phyloP scores from a whole-genome alignment of 371 early-diverging fungal genomes.

The Syncephalastrum sp. region DNA sequence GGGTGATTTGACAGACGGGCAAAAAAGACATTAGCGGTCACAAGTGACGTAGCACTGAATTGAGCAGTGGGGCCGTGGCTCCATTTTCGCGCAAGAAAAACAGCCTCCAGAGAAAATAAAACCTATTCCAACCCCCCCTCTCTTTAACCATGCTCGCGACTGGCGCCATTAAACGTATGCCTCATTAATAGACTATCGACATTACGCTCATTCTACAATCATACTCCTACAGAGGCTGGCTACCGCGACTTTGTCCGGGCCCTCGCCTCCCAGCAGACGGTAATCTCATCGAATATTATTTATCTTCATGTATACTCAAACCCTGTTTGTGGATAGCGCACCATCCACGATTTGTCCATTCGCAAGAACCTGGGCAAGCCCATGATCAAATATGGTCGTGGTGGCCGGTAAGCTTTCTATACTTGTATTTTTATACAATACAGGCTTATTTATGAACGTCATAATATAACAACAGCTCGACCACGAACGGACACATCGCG shows the following conservation, averaged over 20 bases:
- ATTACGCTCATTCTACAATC: neutral
- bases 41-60: too few relatives aligned
- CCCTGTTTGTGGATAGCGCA: slow-evolving; percentile 43
- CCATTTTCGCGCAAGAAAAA: too few relatives aligned
- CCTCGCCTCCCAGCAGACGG: slow-evolving; percentile 24
- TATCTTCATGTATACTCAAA: neutral
- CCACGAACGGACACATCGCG: slow-evolving; percentile 82
- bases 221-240: slow-evolving; percentile 27
- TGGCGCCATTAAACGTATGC: slow-evolving; percentile 4
- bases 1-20: too few relatives aligned
- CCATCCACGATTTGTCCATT: slow-evolving; percentile 65
- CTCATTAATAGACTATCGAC: neutral
- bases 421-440: neutral
- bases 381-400: slow-evolving; percentile 64
- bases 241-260: slow-evolving; percentile 22
- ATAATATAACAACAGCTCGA: slow-evolving; percentile 38
- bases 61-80: too few relatives aligned
- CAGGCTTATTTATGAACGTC: neutral
- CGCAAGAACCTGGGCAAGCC: slow-evolving; percentile 70
- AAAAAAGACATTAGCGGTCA: too few relatives aligned
- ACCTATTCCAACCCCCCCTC: slow-evolving; percentile 5
- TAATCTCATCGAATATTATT: slow-evolving; percentile 15
- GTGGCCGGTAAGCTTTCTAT: slow-evolving; percentile 60
- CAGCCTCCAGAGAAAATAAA: neutral
- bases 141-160: slow-evolving; percentile 5